Evolutionary conservation across 345 rosid species (phyloP), one percentile per base, ranked within the genome.

Genomic region (Cardamine occulta): DNA sequence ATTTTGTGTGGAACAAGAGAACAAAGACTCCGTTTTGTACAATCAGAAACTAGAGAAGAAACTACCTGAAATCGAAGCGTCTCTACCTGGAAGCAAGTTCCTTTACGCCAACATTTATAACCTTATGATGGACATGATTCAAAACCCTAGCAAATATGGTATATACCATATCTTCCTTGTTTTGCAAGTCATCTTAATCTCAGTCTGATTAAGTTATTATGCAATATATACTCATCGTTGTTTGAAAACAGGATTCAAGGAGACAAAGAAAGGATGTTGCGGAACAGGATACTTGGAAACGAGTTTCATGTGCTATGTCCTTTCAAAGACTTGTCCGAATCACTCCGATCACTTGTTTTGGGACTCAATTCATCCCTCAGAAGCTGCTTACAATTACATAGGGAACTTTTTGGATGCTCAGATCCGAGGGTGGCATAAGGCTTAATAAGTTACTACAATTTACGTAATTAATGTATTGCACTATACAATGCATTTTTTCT

Each of bases 381-480:
- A 86, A 73, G 60, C 85, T 48, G 86, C 80, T 24, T 82, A 88
- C 45, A 52, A 32, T n/a, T 54, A 26, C 21, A 6, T 76, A 0
- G 74, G 70, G 5, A 76, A 70, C 24, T 68, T 83, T 24, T 76
- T 37, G 11, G 66, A 66, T 63, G 84, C 72, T 83, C 80, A 85
- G 54, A 79, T 91, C 85, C 88, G 86, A 5, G 89, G 82, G 64
- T 83, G 86, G 75, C 81, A 77, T 74, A 82, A 86, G 70, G 85
- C 87, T 73, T 75, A 74, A 34, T 75, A 66, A 34, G 18, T 19
- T 31, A 66, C n/a, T n/a, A n/a, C n/a, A n/a, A n/a, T n/a, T n/a
- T n/a, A n/a, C n/a, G n/a, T n/a, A n/a, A n/a, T n/a, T n/a, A n/a
- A n/a, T n/a, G n/a, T n/a, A n/a, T n/a, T n/a, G n/a, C n/a, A n/a